phyloP scores from a whole-genome alignment of 163 green algal genomes.

The Volvox carteri region DNA sequence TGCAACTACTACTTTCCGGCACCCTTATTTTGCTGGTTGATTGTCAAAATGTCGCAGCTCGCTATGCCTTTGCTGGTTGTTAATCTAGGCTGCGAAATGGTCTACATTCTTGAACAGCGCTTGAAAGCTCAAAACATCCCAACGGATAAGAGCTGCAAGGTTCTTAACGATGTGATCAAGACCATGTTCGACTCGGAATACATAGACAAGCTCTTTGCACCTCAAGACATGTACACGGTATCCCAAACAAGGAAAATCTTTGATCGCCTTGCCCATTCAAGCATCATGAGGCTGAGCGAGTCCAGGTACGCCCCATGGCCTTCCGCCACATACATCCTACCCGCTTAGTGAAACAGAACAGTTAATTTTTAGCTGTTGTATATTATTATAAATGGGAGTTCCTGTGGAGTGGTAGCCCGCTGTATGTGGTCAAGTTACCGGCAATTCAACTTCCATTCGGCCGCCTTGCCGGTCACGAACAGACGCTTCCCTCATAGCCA shows the following conservation, averaged over 20 bases:
- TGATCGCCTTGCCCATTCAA: conserved; percentile 81
- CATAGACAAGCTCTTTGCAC: conserved; percentile 73
- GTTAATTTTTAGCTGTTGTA: not conserved
- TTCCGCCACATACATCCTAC: not conserved
- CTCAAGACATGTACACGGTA: conserved; percentile 76
- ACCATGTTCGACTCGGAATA: conserved; percentile 78
- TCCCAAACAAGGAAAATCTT: conserved; percentile 76
- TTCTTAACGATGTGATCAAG: conserved; percentile 76
- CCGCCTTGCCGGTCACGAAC: no score
- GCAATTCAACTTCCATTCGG: not conserved
- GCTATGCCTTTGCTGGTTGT: conserved; percentile 79
- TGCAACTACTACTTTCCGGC: no score
- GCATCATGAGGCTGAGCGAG: conserved; percentile 84
- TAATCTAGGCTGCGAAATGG: conserved; percentile 85
- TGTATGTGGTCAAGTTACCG: not conserved
- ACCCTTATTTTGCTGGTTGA: no score
- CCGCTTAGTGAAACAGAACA: not conserved
- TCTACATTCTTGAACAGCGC: conserved; percentile 86
- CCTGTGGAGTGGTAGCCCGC: not conserved
- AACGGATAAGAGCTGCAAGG: conserved; percentile 72
- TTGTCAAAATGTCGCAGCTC: conserved; percentile 72
- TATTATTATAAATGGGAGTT: not conserved
- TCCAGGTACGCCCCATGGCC: conserved; percentile 65
- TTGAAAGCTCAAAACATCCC: conserved; percentile 80
- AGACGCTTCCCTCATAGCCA: no score